phyloP scores from a whole-genome alignment of 805 yeast species.

The Candida mattraensis region DNA sequence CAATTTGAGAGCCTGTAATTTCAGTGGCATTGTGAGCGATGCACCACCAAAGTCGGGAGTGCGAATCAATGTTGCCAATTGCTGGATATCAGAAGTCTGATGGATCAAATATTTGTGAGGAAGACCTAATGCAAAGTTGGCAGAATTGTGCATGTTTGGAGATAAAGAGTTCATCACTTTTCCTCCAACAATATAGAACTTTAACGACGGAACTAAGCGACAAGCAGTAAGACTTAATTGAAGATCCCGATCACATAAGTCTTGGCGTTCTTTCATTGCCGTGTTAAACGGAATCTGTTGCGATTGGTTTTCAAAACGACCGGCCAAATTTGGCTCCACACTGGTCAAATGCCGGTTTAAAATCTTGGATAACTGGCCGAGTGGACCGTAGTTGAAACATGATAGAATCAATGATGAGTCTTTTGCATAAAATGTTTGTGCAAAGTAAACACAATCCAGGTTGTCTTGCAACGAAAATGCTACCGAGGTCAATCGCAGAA shows the following conservation, averaged over 20 bases:
- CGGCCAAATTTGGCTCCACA: slow-evolving; percentile 2
- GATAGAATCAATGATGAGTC: slow-evolving; percentile 1
- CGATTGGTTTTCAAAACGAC: not conserved
- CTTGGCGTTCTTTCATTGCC: not conserved
- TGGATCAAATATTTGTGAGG: slow-evolving; percentile 4
- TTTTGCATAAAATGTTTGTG: not conserved
- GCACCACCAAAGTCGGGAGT: slow-evolving; percentile 6
- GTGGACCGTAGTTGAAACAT: slow-evolving; percentile 3
- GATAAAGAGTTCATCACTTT: slow-evolving; percentile 6
- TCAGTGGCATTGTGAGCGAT: slow-evolving; percentile 7
- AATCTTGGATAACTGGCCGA: slow-evolving; percentile 5
- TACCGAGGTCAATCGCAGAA: slow-evolving; percentile 2
- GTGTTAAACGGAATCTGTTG: not conserved
- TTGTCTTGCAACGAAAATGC: slow-evolving; percentile 6
- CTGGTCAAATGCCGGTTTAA: slow-evolving; percentile 6
- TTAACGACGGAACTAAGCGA: slow-evolving; percentile 2
- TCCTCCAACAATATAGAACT: slow-evolving; percentile 7
- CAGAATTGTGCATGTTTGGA: slow-evolving; percentile 6
- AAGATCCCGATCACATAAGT: slow-evolving; percentile 3
- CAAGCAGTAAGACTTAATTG: slow-evolving; percentile 5
- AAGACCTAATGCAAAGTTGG: slow-evolving; percentile 2
- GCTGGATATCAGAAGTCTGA: slow-evolving; percentile 4
- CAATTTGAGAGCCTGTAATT: slow-evolving; percentile 5
- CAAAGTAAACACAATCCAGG: slow-evolving; percentile 4
- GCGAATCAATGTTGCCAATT: slow-evolving; percentile 1